Conservation (phyloP, 2,329 filamentous ascomycete species). For the Ceratocystiopsis sp. region DNA sequence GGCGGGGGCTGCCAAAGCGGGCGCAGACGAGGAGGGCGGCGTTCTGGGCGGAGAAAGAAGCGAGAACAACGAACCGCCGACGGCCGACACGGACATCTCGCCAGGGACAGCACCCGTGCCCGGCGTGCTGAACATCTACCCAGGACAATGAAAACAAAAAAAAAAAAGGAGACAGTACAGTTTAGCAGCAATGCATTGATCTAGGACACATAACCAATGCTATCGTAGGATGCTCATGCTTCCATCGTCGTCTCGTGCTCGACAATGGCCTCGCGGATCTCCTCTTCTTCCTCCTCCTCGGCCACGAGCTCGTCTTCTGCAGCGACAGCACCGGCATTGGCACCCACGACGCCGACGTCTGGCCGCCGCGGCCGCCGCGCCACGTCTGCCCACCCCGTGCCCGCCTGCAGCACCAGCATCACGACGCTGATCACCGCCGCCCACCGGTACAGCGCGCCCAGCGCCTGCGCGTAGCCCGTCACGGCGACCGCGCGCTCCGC, state of each 20-base stretch:
- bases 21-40: constrained; percentile 63
- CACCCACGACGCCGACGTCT: too few relatives aligned
- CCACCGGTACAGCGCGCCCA: constrained; percentile 28
- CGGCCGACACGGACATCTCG: too few relatives aligned
- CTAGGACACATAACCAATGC: not conserved
- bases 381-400: constrained; percentile 28
- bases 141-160: not conserved
- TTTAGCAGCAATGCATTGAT: not conserved
- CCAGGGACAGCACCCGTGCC: too few relatives aligned
- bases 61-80: too few relatives aligned
- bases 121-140: not conserved
- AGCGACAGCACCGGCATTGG: constrained; percentile 10
- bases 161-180: not conserved
- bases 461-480: constrained; percentile 27
- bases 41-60: constrained; percentile 27
- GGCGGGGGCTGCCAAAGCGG: constrained; percentile 72
- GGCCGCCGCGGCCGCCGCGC: too few relatives aligned
- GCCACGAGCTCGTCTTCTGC: constrained; percentile 25
- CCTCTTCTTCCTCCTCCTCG: constrained; percentile 16
- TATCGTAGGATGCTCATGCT: constrained; percentile 8
- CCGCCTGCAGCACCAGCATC: constrained; percentile 30
- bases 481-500: constrained; percentile 29
- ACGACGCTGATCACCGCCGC: constrained; percentile 26
- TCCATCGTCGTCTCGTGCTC: constrained; percentile 17
- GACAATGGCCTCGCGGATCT: constrained; percentile 17